These are phyloP conservation scores for Elongisporangium anandrum DNA, from an alignment of 352 stramenopile species.

Conservation along the genomic window DNA sequence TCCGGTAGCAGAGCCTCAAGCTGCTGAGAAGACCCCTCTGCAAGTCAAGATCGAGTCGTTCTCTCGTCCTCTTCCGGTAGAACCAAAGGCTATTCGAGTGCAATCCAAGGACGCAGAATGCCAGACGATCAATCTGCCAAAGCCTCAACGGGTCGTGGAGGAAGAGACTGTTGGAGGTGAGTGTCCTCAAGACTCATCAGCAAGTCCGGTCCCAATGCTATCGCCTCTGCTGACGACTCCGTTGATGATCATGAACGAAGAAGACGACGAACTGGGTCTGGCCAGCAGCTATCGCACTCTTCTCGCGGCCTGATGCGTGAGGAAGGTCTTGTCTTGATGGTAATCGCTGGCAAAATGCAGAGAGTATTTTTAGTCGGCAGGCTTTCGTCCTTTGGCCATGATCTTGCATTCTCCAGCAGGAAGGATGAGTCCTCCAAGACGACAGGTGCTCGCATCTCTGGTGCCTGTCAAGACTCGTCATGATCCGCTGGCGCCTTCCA, in stretches of 20 bases:
- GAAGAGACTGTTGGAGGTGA: background rate
- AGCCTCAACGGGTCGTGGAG: background rate
- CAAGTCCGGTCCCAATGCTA: background rate
- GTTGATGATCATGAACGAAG: background rate
- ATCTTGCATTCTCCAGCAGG: too few species aligned
- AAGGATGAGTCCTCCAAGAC: background rate
- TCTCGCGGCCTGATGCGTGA: background rate
- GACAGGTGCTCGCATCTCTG: conserved; percentile 7
- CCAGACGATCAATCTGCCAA: background rate
- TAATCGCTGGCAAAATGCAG: background rate
- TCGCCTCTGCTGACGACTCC: background rate
- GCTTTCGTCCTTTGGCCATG: background rate
- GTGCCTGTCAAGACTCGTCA: conserved; percentile 4
- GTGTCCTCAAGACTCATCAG: background rate
- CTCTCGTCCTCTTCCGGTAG: background rate
- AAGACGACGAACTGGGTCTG: background rate
- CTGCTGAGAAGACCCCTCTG: background rate
- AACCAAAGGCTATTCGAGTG: background rate
- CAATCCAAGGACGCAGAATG: background rate
- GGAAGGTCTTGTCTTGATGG: too few species aligned
- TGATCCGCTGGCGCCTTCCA: background rate
- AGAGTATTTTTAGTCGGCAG: background rate
- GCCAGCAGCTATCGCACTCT: background rate
- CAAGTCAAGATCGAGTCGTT: background rate
- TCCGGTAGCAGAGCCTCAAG: background rate